These are phyloP conservation scores for Fusarium sp. DNA, from an alignment of 2,329 filamentous ascomycete genomes.

Conservation along the genomic window DNA sequence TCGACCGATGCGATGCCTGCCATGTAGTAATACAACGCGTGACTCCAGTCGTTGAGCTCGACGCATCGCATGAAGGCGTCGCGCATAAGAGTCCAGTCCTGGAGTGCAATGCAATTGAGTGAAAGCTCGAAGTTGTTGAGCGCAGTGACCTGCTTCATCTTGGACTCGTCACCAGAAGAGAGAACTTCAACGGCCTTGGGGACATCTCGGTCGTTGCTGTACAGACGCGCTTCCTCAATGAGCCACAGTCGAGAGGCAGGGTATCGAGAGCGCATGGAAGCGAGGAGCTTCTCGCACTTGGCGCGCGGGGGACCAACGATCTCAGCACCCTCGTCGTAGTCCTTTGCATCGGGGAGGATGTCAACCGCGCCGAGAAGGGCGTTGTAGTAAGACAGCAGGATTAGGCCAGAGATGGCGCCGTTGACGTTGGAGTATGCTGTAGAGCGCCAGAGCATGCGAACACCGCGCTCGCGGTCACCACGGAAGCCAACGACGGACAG, in stretches of 20 bases:
- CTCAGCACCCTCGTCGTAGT: constrained; percentile 67
- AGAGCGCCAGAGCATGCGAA: constrained; percentile 90
- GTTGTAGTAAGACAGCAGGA: constrained; percentile 89
- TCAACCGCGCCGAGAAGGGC: constrained; percentile 87
- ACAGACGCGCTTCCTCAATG: constrained; percentile 86
- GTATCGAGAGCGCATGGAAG: constrained; percentile 80
- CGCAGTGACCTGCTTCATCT: constrained; percentile 89
- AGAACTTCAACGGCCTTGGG: constrained; percentile 76
- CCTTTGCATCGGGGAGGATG: constrained; percentile 75
- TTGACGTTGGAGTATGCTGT: constrained; percentile 89
- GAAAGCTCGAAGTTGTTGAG: constrained; percentile 88
- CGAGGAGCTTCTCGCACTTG: constrained; percentile 75
- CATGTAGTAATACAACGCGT: constrained; percentile 90
- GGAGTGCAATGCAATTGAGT: constrained; percentile 81
- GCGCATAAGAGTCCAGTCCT: constrained; percentile 80
- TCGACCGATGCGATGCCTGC: constrained; percentile 83
- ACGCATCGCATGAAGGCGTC: constrained; percentile 80
- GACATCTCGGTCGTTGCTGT: constrained; percentile 75
- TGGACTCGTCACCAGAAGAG: constrained; percentile 68
- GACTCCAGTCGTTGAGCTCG: constrained; percentile 91
- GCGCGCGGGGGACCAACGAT: constrained; percentile 78
- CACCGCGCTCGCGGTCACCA: constrained; percentile 85
- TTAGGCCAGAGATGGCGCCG: constrained; percentile 87
- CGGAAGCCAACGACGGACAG: constrained; percentile 91
- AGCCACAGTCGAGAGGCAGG: constrained; percentile 88